Conservation (phyloP, 2,329 filamentous ascomycete species). For the Ceratocystis colombiana region DNA sequence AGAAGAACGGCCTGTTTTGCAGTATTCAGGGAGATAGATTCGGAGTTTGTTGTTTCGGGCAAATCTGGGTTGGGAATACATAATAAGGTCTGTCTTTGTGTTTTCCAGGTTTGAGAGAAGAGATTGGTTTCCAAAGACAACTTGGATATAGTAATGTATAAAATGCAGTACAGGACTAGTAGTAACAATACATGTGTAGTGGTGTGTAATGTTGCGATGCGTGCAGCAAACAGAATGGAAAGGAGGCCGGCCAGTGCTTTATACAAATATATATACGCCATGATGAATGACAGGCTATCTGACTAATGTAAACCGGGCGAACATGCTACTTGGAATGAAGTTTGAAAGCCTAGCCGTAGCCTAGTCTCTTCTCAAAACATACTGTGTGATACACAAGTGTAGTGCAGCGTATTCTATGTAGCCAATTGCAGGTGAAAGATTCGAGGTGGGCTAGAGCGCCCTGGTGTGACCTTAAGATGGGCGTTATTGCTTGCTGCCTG, state of each 20-base stretch:
- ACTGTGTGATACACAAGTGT: no score
- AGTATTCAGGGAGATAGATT: conserved; percentile 6
- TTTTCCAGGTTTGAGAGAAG: not conserved
- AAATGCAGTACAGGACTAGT: not conserved
- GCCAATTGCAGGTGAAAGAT: not conserved
- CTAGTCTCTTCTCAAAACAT: no score
- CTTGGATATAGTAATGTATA: conserved; percentile 13
- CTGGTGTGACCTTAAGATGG: not conserved
- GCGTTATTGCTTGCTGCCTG: not conserved
- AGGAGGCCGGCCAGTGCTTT: no score
- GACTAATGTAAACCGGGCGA: no score
- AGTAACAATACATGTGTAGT: not conserved
- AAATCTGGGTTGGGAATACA: not conserved
- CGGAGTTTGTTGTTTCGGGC: not conserved
- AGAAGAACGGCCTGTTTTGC: not conserved
- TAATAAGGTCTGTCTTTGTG: not conserved
- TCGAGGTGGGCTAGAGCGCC: not conserved
- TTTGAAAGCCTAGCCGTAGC: no score
- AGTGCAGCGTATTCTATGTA: not conserved
- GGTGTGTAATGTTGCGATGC: not conserved
- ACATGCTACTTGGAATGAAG: no score
- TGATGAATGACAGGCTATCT: no score
- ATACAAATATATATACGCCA: no score
- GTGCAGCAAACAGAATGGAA: not conserved
- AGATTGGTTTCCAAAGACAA: conserved; percentile 3